These are phyloP conservation scores for Leptographium wingfieldii DNA, from an alignment of 2,329 filamentous ascomycete species.

Conservation along the genomic window DNA sequence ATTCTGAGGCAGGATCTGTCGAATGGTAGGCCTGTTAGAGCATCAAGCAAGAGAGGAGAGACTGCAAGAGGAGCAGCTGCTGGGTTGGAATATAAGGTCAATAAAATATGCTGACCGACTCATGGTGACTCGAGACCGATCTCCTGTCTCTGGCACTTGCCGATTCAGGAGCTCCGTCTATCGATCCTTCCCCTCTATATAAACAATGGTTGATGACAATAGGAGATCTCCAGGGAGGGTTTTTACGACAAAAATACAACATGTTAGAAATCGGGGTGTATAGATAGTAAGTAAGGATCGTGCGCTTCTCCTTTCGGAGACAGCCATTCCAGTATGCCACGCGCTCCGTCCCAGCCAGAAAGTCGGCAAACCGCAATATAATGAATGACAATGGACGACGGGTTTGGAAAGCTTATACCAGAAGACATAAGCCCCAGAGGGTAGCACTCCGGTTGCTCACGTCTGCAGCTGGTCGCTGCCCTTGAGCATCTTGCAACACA, in stretches of 20 bases:
- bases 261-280: not conserved
- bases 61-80: not conserved
- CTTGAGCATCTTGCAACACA: not conserved
- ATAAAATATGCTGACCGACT: not conserved
- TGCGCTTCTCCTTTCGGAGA: not conserved
- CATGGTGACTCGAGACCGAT: not conserved
- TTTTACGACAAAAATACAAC: not conserved
- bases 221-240: not conserved
- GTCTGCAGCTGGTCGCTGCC: not conserved
- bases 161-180: not conserved
- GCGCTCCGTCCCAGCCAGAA: not conserved
- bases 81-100: not conserved
- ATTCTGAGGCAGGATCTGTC: not conserved
- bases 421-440: not conserved
- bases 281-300: not conserved
- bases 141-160: not conserved
- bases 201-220: not conserved
- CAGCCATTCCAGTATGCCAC: slow-evolving; percentile 1
- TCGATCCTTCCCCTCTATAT: not conserved
- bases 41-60: not conserved
- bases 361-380: not conserved
- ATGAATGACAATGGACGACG: not conserved
- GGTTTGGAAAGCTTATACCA: not conserved
- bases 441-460: not conserved
- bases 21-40: not conserved